Percentiles rank a stretch among this genome's conserved stretches.
Evolutionary conservation across 169 alveolate species (phyloP).

Genomic region (Eimeria tenella): DNA sequence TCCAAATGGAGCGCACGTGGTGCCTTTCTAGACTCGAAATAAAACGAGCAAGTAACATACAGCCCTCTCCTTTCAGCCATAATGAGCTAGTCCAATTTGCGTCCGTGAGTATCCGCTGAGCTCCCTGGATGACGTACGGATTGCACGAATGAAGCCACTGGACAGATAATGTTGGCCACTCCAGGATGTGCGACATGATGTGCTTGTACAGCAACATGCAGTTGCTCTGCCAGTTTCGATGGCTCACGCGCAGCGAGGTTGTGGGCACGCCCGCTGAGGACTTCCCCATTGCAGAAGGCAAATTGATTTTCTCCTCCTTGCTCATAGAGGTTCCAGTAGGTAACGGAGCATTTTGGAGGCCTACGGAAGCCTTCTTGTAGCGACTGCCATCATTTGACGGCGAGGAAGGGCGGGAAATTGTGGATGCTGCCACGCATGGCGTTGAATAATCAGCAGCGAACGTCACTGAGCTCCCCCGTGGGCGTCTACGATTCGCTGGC

Average conservation of each 20-base stretch:
- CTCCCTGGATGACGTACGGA: slow-evolving; percentile 66
- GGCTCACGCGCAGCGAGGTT: slow-evolving; percentile 68
- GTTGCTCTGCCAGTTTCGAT: slow-evolving; percentile 95
- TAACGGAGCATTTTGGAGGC: slow-evolving; percentile 28
- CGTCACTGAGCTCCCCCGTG: slow-evolving; percentile 68
- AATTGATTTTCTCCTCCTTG: neutral
- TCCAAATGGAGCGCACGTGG: too few relatives aligned
- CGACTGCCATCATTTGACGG: slow-evolving; percentile 51
- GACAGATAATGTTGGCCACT: slow-evolving; percentile 98
- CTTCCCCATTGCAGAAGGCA: slow-evolving; percentile 9
- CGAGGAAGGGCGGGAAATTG: slow-evolving; percentile 28
- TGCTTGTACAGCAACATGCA: slow-evolving; percentile 96
- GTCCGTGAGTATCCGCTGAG: neutral
- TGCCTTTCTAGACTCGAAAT: too few relatives aligned
- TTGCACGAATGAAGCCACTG: slow-evolving; percentile 90
- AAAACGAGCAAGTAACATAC: too few relatives aligned
- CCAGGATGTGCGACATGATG: slow-evolving; percentile 93
- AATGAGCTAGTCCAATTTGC: too few relatives aligned
- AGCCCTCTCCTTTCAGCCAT: too few relatives aligned
- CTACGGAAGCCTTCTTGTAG: neutral
- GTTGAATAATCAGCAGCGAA: slow-evolving; percentile 23
- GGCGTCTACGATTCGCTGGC: slow-evolving; percentile 20
- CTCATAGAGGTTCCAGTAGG: slow-evolving; percentile 51
- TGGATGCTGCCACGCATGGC: slow-evolving; percentile 56
- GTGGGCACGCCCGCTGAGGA: slow-evolving; percentile 41